A percentile compares a stretch with the other conserved stretches of the same genome.
Evolutionary conservation across 768 basidiomycete species (phyloP).

Genomic region (Neoboletus subvelutipes): DNA sequence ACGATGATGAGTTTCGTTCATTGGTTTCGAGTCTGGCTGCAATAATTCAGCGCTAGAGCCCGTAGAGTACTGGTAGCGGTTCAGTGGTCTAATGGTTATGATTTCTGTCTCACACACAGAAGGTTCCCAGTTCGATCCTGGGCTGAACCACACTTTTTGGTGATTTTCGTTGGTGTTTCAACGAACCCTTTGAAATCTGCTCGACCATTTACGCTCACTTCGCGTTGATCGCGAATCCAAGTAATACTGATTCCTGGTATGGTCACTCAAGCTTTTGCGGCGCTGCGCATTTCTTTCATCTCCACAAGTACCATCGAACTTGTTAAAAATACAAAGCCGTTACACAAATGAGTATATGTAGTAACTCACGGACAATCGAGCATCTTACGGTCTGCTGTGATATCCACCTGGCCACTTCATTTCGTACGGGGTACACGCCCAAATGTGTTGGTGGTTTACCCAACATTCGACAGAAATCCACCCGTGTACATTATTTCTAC

Average conservation of each 20-base stretch:
- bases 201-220: not conserved
- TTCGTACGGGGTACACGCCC: no score
- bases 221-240: not conserved
- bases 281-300: not conserved
- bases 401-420: no score
- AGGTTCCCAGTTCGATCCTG: constrained; percentile 50
- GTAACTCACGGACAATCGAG: not conserved
- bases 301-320: not conserved
- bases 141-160: constrained; percentile 35
- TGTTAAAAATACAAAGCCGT: not conserved
- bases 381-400: no score
- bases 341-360: not conserved
- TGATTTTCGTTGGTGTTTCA: not conserved
- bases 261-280: not conserved
- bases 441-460: no score
- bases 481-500: no score
- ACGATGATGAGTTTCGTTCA: no score
- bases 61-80: no score
- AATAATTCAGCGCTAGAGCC: rapidly evolving
- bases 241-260: not conserved
- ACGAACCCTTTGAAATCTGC: no score
- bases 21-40: not conserved
- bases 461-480: no score
- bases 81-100: constrained; percentile 50
- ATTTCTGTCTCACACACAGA: constrained; percentile 52